phyloP scores from a whole-genome alignment of 1,139 yeast genomes.

The Pichia sp. region DNA sequence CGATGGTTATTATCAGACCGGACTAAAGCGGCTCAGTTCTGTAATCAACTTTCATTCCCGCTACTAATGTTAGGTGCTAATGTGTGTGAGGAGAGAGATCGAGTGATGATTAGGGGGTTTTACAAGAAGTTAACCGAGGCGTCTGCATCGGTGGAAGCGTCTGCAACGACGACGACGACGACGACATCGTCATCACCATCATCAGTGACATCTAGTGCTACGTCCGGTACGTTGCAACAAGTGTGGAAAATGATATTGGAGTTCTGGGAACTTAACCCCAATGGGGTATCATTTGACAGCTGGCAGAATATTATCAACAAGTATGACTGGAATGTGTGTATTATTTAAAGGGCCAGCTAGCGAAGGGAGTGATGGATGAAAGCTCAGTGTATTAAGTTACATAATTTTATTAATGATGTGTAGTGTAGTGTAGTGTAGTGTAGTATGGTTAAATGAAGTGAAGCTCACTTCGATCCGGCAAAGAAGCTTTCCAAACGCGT shows the following conservation, averaged over 20 bases:
- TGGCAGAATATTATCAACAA: slow-evolving; percentile 20
- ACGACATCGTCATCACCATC: too few species aligned
- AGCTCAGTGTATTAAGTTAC: too few species aligned
- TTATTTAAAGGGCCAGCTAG: slow-evolving; percentile 39
- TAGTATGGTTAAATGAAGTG: too few species aligned
- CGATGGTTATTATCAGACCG: slow-evolving; percentile 9
- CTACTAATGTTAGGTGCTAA: slow-evolving; percentile 20
- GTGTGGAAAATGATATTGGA: slow-evolving; percentile 19
- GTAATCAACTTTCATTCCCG: slow-evolving; percentile 16
- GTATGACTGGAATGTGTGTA: slow-evolving; percentile 21
- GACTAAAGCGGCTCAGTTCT: slow-evolving; percentile 6
- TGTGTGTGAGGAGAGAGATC: slow-evolving; percentile 20
- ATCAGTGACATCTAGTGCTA: not conserved
- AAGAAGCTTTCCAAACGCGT: too few species aligned
- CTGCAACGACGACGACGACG: slow-evolving; percentile 8
- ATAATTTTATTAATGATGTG: too few species aligned
- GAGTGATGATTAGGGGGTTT: slow-evolving; percentile 14
- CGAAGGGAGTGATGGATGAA: too few species aligned
- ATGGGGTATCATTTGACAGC: slow-evolving; percentile 16
- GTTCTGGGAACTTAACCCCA: slow-evolving; percentile 19
- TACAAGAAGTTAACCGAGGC: slow-evolving; percentile 12
- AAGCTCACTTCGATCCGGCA: too few species aligned
- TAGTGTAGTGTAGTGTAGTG: too few species aligned
- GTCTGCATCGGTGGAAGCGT: too few species aligned
- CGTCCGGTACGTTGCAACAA: not conserved